Base-by-base conservation (phyloP, 1,139 yeast species). In the Suhomyces coccinellae region DNA sequence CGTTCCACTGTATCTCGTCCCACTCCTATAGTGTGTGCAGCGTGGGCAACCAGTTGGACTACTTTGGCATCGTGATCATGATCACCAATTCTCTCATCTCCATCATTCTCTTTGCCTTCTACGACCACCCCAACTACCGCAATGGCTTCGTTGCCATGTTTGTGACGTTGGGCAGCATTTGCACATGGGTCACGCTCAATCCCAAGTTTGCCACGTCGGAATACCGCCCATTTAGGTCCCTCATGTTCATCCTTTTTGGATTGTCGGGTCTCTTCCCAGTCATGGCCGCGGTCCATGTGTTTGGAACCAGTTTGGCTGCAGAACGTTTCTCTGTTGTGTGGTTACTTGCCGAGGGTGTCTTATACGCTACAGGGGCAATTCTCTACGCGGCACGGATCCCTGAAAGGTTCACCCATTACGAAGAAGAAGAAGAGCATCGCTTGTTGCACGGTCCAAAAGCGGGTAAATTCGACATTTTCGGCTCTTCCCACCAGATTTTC, bases 401-500 rank as follows among this genome's bases (percentile, higher is more conserved):
- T 0, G 97, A 91, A 59, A 69, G 87, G 41, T 70, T 73, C 43
- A 62, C 67, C 3, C 93, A 95, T n/a, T 82, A 87, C 0, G 71
- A 69, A 24, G 59, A 61, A 39, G 63, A 56, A 16, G 59, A 55
- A 13, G 52, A 51, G 12, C 12, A 10, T 40, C 45, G 24, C 10
- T 45, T 55, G 37, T 49, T 54, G 15, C 36, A 44, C 4, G 45
- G 50, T 27, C 61, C 67, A 2, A 33, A 46, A 5, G 48, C 57
- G 0, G 77, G 76, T 3, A 67, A 47, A 24, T 86, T 79, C 60
- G 97, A 90, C 56, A 61, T 82, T 12, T 75, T 81, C 67, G 96
- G 96, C 1, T 87, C 87, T 53, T 86, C 96, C 3, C 97, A 90
- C 62, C 97, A 91, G 61, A 78, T 90, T 17, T 90, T 90, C 62